A percentile compares a stretch with the other conserved stretches of the same genome.
These are phyloP conservation scores for Piper longum DNA, from an alignment of 164 flowering plant species.

Conservation along the genomic window DNA sequence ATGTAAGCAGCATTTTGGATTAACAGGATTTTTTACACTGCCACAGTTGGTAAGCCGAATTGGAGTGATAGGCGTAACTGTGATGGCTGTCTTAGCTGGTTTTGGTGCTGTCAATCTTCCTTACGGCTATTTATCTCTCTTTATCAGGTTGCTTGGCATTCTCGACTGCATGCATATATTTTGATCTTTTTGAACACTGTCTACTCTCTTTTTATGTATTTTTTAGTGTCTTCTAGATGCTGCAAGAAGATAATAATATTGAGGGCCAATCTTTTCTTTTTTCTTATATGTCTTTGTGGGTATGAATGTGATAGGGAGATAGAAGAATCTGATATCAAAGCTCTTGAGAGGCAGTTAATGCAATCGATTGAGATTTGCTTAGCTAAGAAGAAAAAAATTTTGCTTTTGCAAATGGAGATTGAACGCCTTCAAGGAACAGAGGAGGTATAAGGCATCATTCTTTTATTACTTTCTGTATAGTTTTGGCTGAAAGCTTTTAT, in stretches of 20 bases:
- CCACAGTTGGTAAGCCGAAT: slow-evolving; percentile 97
- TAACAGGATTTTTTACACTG: slow-evolving; percentile 80
- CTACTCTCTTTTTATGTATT: not conserved
- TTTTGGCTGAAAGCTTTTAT: too few species aligned
- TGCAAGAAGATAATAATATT: not conserved
- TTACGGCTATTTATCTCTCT: slow-evolving; percentile 87
- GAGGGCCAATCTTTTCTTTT: not conserved
- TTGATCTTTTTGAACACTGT: not conserved
- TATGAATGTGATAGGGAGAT: slow-evolving; percentile 51
- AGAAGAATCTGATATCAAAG: slow-evolving; percentile 80
- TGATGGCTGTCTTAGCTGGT: slow-evolving; percentile 95
- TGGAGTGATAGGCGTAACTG: slow-evolving; percentile 93
- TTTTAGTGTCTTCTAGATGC: not conserved
- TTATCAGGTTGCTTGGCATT: slow-evolving; percentile 48
- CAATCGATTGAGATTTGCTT: slow-evolving; percentile 88
- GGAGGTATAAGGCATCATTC: slow-evolving; percentile 37
- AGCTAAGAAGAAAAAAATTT: slow-evolving; percentile 84
- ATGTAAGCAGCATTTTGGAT: not conserved
- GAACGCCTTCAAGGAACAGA: slow-evolving; percentile 79
- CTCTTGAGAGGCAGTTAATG: slow-evolving; percentile 85
- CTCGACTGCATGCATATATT: not conserved
- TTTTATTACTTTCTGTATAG: too few species aligned
- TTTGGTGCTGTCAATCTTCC: slow-evolving; percentile 99
- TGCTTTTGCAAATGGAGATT: slow-evolving; percentile 75
- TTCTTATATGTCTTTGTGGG: not conserved